Evolutionary conservation across 164 flowering plant species (phyloP), one percentile per base, ranked within the genome.

Genomic region (Magnolia kwangsiensis): DNA sequence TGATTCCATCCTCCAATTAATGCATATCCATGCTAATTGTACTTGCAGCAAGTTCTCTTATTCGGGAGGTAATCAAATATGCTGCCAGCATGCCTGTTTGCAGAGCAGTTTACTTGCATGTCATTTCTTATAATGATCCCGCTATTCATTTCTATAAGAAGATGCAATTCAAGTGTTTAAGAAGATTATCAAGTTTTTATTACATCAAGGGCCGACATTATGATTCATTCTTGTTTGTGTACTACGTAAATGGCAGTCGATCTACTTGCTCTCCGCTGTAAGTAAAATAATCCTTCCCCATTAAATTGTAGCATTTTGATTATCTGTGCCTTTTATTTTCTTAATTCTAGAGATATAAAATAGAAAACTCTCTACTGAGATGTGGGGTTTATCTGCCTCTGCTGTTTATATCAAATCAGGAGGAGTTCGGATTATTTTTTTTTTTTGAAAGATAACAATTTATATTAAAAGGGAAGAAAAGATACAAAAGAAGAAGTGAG

Each of bases 191-290:
- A 37, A 86, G 85, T 18, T 96, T 94, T 78, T 96, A 94, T 81
- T 86, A 84, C 66, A 96, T 96, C 84, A 85, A 82, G 50, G 92
- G 94, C 21, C 93, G 82, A 80, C 94, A 91, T 81, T 90, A 88
- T 80, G 99, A 96, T 86, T 79, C 99, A 1, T 94, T 83, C 82
- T 85, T 96, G 84, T 96, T 94, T 75, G 85, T 92, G 72, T 92
- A 87, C 87, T 91, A 87, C 63, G 91, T 94, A 64, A 94, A 94
- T 83, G 97, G 98, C n/a, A 91, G 93, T 18, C 91, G 87, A 67
- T 94, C 98, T 85, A 91, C 97, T 29, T 92, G 95, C 87, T 96
- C 99, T 27, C 93, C 90, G 37, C 73, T 92, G 99, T 96, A 92
- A 90, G 98, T 87, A 23, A 59, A 72, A 72, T 63, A 63, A 37